Conservation (phyloP, 2,329 filamentous ascomycete genomes). For the Huntiella omanensis region DNA sequence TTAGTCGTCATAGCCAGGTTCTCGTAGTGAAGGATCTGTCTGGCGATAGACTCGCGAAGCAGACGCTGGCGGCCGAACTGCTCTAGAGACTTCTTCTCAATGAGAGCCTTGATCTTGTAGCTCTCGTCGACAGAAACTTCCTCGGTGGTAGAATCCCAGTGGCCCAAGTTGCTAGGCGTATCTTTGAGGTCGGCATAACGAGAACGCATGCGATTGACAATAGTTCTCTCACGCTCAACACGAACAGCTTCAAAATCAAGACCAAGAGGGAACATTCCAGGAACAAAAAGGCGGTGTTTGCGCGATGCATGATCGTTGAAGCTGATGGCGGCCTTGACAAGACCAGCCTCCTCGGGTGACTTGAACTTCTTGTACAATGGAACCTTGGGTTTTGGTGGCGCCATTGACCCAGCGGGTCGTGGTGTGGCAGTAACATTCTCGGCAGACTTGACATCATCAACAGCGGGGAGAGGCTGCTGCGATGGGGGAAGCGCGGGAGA, state of each 20-base stretch:
- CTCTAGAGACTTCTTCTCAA: slow-evolving; percentile 83
- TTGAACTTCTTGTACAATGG: slow-evolving; percentile 54
- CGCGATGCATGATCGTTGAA: slow-evolving; percentile 65
- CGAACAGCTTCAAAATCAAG: slow-evolving; percentile 73
- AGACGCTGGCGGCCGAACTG: slow-evolving; percentile 77
- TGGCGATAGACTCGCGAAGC: slow-evolving; percentile 69
- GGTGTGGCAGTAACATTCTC: slow-evolving; percentile 15
- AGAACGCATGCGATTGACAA: slow-evolving; percentile 78
- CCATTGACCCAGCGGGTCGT: not conserved
- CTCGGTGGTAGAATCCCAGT: slow-evolving; percentile 65
- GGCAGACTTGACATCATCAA: slow-evolving; percentile 5
- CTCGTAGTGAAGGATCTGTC: slow-evolving; percentile 87
- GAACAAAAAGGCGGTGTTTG: slow-evolving; percentile 60
- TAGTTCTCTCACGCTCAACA: slow-evolving; percentile 68
- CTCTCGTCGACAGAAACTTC: slow-evolving; percentile 53
- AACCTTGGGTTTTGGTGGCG: slow-evolving; percentile 20
- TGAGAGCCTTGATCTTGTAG: slow-evolving; percentile 73
- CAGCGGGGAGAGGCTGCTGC: slow-evolving; percentile 12
- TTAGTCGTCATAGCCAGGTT: slow-evolving; percentile 97
- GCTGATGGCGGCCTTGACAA: slow-evolving; percentile 42
- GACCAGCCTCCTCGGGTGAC: slow-evolving; percentile 44
- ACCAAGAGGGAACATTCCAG: slow-evolving; percentile 74
- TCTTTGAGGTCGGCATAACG: slow-evolving; percentile 70
- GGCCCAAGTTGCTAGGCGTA: slow-evolving; percentile 66
- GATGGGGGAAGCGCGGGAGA: slow-evolving; percentile 14